Percentiles rank a stretch among this genome's conserved stretches.
Conservation (phyloP, 23 red algal genomes). For the Agarophyton chilense region DNA sequence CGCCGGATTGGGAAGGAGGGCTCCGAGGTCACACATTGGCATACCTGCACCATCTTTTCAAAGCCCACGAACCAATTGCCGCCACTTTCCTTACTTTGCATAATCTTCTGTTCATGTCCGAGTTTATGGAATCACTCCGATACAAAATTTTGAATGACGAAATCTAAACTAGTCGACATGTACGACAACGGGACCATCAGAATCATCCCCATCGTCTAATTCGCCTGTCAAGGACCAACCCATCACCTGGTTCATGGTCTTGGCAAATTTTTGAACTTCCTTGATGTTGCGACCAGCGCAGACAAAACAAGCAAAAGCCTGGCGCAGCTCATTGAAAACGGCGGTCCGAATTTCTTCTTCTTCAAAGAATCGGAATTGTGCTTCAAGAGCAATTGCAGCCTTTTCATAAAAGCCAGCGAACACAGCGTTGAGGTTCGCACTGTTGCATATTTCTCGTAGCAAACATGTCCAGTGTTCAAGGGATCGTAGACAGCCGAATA, state of each 20-base stretch:
- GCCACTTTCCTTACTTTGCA: conserved; percentile 92
- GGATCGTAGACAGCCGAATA: not conserved
- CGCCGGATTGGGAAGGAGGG: conserved; percentile 81
- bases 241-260: conserved; percentile 18
- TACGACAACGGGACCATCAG: conserved; percentile 18
- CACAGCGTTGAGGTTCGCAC: not conserved
- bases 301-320: not conserved
- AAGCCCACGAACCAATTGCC: conserved; percentile 89
- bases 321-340: conserved; percentile 4
- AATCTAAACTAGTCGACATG: conserved; percentile 35
- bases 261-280: conserved; percentile 20
- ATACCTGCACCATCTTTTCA: conserved; percentile 95
- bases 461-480: conserved; percentile 12
- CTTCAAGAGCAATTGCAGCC: not conserved
- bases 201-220: conserved; percentile 14
- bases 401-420: not conserved
- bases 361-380: not conserved
- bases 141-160: conserved; percentile 75
- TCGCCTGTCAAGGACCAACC: conserved; percentile 20
- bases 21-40: conserved; percentile 79
- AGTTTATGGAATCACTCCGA: conserved; percentile 85
- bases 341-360: not conserved
- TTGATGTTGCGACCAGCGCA: not conserved
- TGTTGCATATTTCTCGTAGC: conserved; percentile 35
- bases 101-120: conserved; percentile 92